These are phyloP conservation scores for Prosopis cineraria DNA, from an alignment of 306 rosid genomes.

Conservation along the genomic window DNA sequence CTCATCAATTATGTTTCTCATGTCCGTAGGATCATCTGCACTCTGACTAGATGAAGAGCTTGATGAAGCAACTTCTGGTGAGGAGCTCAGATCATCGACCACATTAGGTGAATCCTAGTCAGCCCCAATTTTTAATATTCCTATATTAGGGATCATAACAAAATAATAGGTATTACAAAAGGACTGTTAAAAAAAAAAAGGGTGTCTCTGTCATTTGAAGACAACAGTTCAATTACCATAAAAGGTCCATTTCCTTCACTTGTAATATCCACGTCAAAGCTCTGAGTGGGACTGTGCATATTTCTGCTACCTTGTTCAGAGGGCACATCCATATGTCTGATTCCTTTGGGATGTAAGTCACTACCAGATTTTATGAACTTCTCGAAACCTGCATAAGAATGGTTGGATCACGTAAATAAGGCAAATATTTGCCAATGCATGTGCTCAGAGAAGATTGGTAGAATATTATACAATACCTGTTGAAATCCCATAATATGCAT, in stretches of 20 bases:
- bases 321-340: slow-evolving; percentile 31
- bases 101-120: slow-evolving; percentile 45
- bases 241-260: slow-evolving; percentile 37
- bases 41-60: slow-evolving; percentile 37
- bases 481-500: slow-evolving; percentile 35
- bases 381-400: slow-evolving; percentile 34
- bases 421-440: slow-evolving; percentile 7
- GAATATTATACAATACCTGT: slow-evolving; percentile 48
- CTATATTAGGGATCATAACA: slow-evolving; percentile 5
- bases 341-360: slow-evolving; percentile 26
- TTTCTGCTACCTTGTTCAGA: slow-evolving; percentile 34
- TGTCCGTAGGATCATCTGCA: slow-evolving; percentile 33
- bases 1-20: slow-evolving; percentile 34
- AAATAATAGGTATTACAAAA: not conserved
- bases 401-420: slow-evolving; percentile 15
- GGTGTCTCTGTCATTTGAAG: not conserved
- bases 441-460: slow-evolving; percentile 26
- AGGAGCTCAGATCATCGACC: slow-evolving; percentile 40
- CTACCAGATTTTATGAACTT: slow-evolving; percentile 21
- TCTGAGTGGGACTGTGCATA: slow-evolving; percentile 28
- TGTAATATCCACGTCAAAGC: slow-evolving; percentile 16
- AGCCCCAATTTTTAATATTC: slow-evolving; percentile 32
- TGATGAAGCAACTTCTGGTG: slow-evolving; percentile 41
- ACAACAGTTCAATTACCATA: slow-evolving; percentile 46
- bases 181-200: not conserved